Conservation (phyloP, 2,329 filamentous ascomycete species). For the Raffaelea deltoideospora region DNA sequence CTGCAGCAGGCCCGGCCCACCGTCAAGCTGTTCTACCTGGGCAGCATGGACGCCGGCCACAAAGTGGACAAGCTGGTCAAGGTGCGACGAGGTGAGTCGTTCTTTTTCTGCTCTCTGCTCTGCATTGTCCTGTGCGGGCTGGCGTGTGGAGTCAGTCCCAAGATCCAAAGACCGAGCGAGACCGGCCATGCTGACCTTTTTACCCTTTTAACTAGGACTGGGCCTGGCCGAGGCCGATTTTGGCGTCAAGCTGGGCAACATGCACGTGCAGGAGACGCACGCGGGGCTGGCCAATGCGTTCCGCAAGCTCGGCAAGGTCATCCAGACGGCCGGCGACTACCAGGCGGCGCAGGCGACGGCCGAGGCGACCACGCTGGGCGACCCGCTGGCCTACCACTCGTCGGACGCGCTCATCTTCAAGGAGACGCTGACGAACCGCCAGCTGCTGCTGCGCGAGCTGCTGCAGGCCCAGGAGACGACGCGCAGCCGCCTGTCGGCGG, state of each 20-base stretch:
- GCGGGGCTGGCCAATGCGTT: constrained; percentile 78
- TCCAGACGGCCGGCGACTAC: constrained; percentile 87
- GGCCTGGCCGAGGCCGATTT: constrained; percentile 88
- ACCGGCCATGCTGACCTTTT: neutral
- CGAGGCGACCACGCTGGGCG: constrained; percentile 86
- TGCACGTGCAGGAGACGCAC: constrained; percentile 85
- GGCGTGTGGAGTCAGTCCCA: too few species aligned
- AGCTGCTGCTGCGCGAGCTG: constrained; percentile 88
- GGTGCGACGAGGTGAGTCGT: constrained; percentile 58
- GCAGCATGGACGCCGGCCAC: constrained; percentile 91
- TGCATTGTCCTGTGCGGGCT: neutral
- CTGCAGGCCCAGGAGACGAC: constrained; percentile 79
- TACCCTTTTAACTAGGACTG: constrained; percentile 50
- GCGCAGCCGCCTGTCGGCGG: constrained; percentile 67
- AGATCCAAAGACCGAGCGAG: too few species aligned
- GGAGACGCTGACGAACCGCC: constrained; percentile 91
- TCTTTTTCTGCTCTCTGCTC: neutral
- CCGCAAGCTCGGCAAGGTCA: constrained; percentile 82
- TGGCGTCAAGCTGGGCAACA: constrained; percentile 72
- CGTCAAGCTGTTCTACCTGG: constrained; percentile 91
- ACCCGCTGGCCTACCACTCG: constrained; percentile 88
- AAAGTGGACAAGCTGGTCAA: constrained; percentile 94
- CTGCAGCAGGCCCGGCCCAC: constrained; percentile 76
- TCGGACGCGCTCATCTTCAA: constrained; percentile 96
- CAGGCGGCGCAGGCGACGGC: constrained; percentile 94